Conservation (phyloP, 2,329 filamentous ascomycete species). For the Cladophialophora carrionii region DNA sequence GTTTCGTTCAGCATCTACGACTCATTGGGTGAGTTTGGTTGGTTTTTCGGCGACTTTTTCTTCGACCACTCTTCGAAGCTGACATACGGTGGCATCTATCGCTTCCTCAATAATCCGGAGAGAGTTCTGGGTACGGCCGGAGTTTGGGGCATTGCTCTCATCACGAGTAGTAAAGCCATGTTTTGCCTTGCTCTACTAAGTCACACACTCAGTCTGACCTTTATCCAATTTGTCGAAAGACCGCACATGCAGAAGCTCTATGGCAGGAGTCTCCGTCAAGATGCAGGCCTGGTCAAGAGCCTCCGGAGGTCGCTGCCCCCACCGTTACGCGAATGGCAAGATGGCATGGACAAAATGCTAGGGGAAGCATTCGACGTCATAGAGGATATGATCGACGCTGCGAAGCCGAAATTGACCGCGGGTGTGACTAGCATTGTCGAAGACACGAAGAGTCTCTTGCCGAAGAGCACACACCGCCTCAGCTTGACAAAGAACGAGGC, state of each 20-base stretch:
- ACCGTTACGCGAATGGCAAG: slow-evolving; percentile 79
- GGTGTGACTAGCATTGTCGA: slow-evolving; percentile 85
- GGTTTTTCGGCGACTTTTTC: slow-evolving; percentile 99
- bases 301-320: slow-evolving; percentile 83
- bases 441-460: slow-evolving; percentile 85
- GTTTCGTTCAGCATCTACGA: slow-evolving; percentile 92
- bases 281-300: slow-evolving; percentile 90
- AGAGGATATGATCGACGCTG: slow-evolving; percentile 84
- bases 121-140: slow-evolving; percentile 89
- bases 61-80: slow-evolving; percentile 86
- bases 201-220: slow-evolving; percentile 80
- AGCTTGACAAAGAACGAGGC: slow-evolving; percentile 78
- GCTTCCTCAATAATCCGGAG: slow-evolving; percentile 97
- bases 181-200: slow-evolving; percentile 84
- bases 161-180: slow-evolving; percentile 85
- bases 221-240: slow-evolving; percentile 91
- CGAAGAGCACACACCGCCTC: slow-evolving; percentile 82
- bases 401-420: slow-evolving; percentile 80
- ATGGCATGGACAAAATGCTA: slow-evolving; percentile 82
- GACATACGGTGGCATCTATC: slow-evolving; percentile 96
- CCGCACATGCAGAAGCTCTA: slow-evolving; percentile 99
- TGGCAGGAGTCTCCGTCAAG: slow-evolving; percentile 76
- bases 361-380: slow-evolving; percentile 86
- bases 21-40: slow-evolving; percentile 94
- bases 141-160: slow-evolving; percentile 92